Evolutionary conservation across 2,329 filamentous ascomycete genomes (phyloP).

Genomic region (Colletotrichum sp.): DNA sequence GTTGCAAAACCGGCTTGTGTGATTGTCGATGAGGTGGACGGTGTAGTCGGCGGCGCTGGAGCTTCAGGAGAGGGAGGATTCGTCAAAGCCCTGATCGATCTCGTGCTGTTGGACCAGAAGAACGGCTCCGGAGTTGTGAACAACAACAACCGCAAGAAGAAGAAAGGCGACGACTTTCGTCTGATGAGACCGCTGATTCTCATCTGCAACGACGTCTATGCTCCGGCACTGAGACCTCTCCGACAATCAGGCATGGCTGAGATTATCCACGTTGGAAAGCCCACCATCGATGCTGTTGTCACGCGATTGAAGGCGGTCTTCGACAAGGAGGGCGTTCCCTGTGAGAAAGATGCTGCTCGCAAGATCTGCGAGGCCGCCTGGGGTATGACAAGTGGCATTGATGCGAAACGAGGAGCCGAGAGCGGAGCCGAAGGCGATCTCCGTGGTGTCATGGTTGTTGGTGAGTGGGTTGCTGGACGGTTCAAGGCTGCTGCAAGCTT

Average conservation of each 20-base stretch:
- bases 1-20: slow-evolving; percentile 88
- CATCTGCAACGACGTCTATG: slow-evolving; percentile 97
- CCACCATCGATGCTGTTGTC: slow-evolving; percentile 84
- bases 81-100: slow-evolving; percentile 90
- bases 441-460: slow-evolving; percentile 82
- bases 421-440: slow-evolving; percentile 75
- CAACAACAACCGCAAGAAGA: slow-evolving; percentile 55
- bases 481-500: slow-evolving; percentile 54
- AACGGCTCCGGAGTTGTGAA: slow-evolving; percentile 51
- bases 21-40: slow-evolving; percentile 95
- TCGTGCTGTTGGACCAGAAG: slow-evolving; percentile 85
- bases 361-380: slow-evolving; percentile 83
- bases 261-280: slow-evolving; percentile 89
- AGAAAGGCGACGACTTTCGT: slow-evolving; percentile 84
- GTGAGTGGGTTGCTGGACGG: slow-evolving; percentile 82
- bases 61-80: slow-evolving; percentile 89
- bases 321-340: slow-evolving; percentile 84
- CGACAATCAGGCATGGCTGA: slow-evolving; percentile 87
- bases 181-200: slow-evolving; percentile 88
- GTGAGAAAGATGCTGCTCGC: slow-evolving; percentile 87
- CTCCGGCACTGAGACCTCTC: slow-evolving; percentile 83
- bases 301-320: slow-evolving; percentile 83
- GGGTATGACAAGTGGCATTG: slow-evolving; percentile 76
- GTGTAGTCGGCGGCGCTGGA: slow-evolving; percentile 82
- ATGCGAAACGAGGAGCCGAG: slow-evolving; percentile 70